These are phyloP conservation scores for Cenococcum geophilum DNA, from an alignment of 495 filamentous ascomycete species.

Conservation along the genomic window DNA sequence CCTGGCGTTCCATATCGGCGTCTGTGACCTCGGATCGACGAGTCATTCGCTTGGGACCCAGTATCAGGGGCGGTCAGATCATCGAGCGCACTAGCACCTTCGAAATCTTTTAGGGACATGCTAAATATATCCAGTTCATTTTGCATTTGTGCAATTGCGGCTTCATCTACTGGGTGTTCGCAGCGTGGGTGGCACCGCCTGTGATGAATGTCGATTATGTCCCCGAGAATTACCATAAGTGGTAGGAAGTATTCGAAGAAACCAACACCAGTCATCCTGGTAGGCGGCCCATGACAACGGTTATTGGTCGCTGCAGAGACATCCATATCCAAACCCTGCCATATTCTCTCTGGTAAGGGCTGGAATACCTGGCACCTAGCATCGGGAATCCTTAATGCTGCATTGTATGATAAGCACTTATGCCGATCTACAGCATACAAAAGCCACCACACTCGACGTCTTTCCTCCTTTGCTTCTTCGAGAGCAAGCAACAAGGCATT, in stretches of 20 bases:
- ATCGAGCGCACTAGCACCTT: not conserved
- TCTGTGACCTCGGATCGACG: not conserved
- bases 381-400: constrained; percentile 44
- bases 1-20: not conserved
- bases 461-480: constrained; percentile 44
- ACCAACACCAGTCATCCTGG: constrained; percentile 9
- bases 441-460: constrained; percentile 48
- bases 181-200: constrained; percentile 30
- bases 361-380: constrained; percentile 40
- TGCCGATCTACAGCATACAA: constrained; percentile 49
- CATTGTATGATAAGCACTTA: constrained; percentile 48
- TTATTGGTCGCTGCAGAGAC: not conserved
- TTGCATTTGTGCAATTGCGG: not conserved
- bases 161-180: constrained; percentile 12
- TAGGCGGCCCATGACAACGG: not conserved
- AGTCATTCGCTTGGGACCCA: not conserved
- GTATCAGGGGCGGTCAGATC: not conserved
- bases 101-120: not conserved
- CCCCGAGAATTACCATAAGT: constrained; percentile 34
- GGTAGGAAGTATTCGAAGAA: constrained; percentile 34
- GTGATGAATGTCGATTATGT: constrained; percentile 33
- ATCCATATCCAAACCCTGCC: constrained; percentile 32
- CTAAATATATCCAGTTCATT: not conserved
- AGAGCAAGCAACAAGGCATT: constrained; percentile 17
- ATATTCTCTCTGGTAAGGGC: constrained; percentile 37